A percentile compares a stretch with the other conserved stretches of the same genome.
Conservation (phyloP, 2,329 filamentous ascomycete genomes). For the Tolypocladium tundrense region DNA sequence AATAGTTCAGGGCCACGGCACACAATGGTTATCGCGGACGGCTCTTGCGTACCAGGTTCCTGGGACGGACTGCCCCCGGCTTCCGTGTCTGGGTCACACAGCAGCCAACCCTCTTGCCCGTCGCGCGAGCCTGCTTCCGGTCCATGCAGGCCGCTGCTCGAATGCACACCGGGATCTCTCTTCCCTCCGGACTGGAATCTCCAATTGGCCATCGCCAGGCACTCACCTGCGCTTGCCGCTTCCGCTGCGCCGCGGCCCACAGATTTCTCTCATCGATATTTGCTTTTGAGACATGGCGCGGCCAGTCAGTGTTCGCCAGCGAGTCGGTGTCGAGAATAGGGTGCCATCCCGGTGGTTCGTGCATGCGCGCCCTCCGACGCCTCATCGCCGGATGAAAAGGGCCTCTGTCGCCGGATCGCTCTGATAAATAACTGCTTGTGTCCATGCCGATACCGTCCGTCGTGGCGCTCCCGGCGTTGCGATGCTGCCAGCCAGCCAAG, state of each 20-base stretch:
- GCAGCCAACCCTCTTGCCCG: not conserved
- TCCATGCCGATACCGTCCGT: not conserved
- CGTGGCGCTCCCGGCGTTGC: not conserved
- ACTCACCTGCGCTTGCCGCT: not conserved
- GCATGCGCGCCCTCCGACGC: constrained; percentile 1
- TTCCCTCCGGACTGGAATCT: not conserved
- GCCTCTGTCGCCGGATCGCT: not conserved
- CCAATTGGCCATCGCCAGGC: constrained; percentile 1
- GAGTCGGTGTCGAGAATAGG: not conserved
- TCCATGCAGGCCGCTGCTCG: constrained; percentile 1
- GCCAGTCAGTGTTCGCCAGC: not conserved
- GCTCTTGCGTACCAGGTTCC: constrained; percentile 1
- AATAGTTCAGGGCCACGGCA: not conserved
- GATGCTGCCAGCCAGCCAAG: not conserved
- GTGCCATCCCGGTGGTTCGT: not conserved
- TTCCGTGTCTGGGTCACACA: not conserved
- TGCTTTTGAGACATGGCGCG: constrained; percentile 6
- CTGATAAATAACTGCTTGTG: not conserved
- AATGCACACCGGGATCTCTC: constrained; percentile 3
- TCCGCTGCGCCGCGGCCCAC: constrained; percentile 2
- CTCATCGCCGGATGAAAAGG: not conserved
- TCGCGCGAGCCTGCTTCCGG: not conserved
- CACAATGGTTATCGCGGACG: not conserved
- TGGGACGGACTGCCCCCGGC: constrained; percentile 1
- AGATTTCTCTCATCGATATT: not conserved